Percentiles rank a stretch among this genome's conserved stretches.
Evolutionary conservation across 2,329 filamentous ascomycete genomes (phyloP).

Genomic region (Hirsutella minnesotensis): DNA sequence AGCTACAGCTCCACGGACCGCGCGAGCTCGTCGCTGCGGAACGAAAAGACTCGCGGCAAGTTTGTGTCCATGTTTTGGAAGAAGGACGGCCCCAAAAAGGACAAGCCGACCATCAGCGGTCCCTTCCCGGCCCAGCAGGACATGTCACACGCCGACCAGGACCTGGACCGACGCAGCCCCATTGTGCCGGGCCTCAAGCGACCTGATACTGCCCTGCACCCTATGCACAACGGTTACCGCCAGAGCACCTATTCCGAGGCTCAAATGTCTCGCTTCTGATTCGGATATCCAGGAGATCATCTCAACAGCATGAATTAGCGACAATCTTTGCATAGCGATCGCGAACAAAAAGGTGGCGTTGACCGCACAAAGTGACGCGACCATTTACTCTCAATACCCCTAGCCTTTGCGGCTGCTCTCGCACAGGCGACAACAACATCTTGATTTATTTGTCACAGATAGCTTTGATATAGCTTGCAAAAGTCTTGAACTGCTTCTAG

Average conservation of each 20-base stretch:
- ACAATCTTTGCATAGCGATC: background rate
- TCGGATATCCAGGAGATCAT: background rate
- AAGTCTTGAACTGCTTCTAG: too few species aligned
- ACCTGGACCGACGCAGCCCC: conserved; percentile 33
- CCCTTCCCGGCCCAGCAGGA: conserved; percentile 21
- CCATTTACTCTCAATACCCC: too few species aligned
- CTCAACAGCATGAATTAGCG: background rate
- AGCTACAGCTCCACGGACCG: conserved; percentile 28
- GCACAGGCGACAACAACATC: too few species aligned
- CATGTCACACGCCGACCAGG: conserved; percentile 20
- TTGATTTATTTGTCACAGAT: too few species aligned
- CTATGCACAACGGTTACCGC: conserved; percentile 27
- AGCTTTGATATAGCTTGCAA: too few species aligned
- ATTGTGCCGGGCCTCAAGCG: conserved; percentile 42
- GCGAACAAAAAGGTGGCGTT: too few species aligned
- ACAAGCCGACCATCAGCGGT: conserved; percentile 19
- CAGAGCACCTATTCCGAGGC: conserved; percentile 38
- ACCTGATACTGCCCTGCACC: conserved; percentile 47
- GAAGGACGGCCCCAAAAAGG: conserved; percentile 16
- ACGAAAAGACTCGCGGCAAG: conserved; percentile 26
- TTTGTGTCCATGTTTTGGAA: conserved; percentile 23
- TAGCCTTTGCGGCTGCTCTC: too few species aligned
- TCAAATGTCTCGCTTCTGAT: conserved; percentile 36
- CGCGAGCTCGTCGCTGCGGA: conserved; percentile 28
- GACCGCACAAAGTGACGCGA: too few species aligned